phyloP scores from a whole-genome alignment of 1,284 basidiomycete genomes.

The Trichosporon inkin region DNA sequence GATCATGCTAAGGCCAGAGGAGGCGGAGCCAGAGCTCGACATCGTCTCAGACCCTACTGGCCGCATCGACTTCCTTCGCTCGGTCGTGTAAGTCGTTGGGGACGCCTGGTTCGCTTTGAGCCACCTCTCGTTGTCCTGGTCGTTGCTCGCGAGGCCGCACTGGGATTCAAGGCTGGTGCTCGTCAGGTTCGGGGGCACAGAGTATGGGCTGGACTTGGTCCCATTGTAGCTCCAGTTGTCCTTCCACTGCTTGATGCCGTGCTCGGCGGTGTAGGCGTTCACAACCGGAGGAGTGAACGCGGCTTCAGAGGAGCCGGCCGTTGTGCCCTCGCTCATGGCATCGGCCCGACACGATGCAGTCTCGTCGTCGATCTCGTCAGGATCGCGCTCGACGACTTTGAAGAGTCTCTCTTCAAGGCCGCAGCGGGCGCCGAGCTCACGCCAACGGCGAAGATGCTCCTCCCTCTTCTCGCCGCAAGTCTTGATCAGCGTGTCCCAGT shows the following conservation, averaged over 20 bases:
- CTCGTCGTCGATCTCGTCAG: neutral
- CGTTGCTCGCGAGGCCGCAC: neutral
- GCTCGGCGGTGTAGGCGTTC: neutral
- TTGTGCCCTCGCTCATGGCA: neutral
- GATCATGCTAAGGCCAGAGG: neutral
- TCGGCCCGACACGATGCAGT: neutral
- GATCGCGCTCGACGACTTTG: slow-evolving; percentile 18
- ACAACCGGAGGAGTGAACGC: neutral
- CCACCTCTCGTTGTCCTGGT: neutral
- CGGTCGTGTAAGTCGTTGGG: neutral
- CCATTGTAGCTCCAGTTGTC: slow-evolving; percentile 2
- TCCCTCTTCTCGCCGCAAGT: slow-evolving; percentile 28
- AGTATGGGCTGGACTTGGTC: neutral
- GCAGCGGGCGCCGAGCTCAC: slow-evolving; percentile 27
- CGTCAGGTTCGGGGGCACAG: neutral
- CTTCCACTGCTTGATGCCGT: slow-evolving; percentile 6
- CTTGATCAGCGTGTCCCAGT: slow-evolving; percentile 35
- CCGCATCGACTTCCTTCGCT: neutral
- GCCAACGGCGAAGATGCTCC: slow-evolving; percentile 30
- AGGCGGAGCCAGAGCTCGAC: neutral
- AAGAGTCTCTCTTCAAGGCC: slow-evolving; percentile 36
- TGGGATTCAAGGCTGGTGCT: neutral
- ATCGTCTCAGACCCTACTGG: neutral
- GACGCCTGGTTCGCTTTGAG: neutral
- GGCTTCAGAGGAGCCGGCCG: neutral